phyloP scores from a whole-genome alignment of 495 filamentous ascomycete genomes.

The Aspergillus bertholletiae region DNA sequence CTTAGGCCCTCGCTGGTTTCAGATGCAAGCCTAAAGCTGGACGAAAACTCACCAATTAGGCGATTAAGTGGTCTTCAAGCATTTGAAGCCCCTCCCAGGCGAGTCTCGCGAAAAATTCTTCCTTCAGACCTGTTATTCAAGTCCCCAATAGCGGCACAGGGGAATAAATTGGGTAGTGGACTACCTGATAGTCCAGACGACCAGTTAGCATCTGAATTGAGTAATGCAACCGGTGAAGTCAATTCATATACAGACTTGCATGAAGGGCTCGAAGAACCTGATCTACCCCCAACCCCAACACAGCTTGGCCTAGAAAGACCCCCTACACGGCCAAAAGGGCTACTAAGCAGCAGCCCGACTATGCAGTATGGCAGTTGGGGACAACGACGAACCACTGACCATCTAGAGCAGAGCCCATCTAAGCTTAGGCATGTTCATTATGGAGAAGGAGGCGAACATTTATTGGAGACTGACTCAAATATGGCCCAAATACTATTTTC shows the following conservation, averaged over 20 bases:
- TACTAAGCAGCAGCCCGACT: conserved; percentile 44
- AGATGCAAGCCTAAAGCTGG: conserved; percentile 29
- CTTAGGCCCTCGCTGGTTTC: conserved; percentile 35
- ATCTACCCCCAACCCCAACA: conserved; percentile 68
- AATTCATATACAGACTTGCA: conserved; percentile 21
- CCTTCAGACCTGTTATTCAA: conserved; percentile 41
- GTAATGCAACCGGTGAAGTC: conserved; percentile 27
- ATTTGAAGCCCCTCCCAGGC: conserved; percentile 40
- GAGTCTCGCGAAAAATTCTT: conserved; percentile 37
- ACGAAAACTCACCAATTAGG: conserved; percentile 27
- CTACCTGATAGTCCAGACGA: conserved; percentile 31
- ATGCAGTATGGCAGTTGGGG: conserved; percentile 27
- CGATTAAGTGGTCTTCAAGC: conserved; percentile 33
- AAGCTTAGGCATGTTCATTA: conserved; percentile 24
- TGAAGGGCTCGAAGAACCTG: conserved; percentile 54
- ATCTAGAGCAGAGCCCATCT: conserved; percentile 27
- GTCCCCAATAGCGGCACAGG: conserved; percentile 35
- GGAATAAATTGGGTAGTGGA: conserved; percentile 17
- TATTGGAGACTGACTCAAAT: conserved; percentile 2
- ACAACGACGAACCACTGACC: conserved; percentile 24
- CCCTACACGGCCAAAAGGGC: conserved; percentile 30
- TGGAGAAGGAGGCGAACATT: conserved; percentile 7
- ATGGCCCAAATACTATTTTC: conserved; percentile 16
- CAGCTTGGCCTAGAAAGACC: conserved; percentile 51
- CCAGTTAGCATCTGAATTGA: conserved; percentile 39